Conservation (phyloP, 2,329 filamentous ascomycete species). For the Leptographium flavum region DNA sequence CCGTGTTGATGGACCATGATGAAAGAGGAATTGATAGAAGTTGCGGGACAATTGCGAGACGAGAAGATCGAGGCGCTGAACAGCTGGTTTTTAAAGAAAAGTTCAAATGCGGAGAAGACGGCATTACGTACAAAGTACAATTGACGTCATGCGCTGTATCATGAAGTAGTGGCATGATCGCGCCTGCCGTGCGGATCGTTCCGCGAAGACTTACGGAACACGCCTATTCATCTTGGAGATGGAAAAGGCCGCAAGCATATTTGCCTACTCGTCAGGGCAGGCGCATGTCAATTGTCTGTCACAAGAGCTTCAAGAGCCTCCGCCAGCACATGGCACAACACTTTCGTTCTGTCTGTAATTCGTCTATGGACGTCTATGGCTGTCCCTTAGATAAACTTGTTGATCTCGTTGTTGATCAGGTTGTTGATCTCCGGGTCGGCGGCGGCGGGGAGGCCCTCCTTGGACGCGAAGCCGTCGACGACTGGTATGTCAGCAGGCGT, state of each 20-base stretch:
- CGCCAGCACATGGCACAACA: too few species aligned
- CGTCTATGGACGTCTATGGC: background rate
- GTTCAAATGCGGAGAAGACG: background rate
- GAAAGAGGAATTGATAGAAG: background rate
- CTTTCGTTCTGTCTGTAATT: background rate
- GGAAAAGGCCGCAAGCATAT: background rate
- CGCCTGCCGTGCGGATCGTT: background rate
- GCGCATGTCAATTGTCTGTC: too few species aligned
- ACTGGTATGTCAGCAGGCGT: constrained; percentile 8
- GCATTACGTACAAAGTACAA: too few species aligned
- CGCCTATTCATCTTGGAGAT: too few species aligned
- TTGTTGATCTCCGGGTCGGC: constrained; percentile 21
- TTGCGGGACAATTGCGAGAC: background rate
- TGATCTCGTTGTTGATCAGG: constrained; percentile 19
- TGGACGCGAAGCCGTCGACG: constrained; percentile 18
- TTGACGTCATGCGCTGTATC: too few species aligned
- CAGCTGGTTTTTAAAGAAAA: too few species aligned
- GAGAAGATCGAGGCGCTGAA: background rate
- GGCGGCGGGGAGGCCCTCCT: constrained; percentile 18
- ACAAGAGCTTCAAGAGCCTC: too few species aligned
- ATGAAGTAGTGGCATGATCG: too few species aligned
- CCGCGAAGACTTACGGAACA: too few species aligned
- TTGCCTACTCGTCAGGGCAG: too few species aligned
- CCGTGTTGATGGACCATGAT: background rate
- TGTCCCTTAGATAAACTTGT: constrained; percentile 14